Conservation (phyloP, 2,329 filamentous ascomycete genomes). For the Aureobasidium uvarum region DNA sequence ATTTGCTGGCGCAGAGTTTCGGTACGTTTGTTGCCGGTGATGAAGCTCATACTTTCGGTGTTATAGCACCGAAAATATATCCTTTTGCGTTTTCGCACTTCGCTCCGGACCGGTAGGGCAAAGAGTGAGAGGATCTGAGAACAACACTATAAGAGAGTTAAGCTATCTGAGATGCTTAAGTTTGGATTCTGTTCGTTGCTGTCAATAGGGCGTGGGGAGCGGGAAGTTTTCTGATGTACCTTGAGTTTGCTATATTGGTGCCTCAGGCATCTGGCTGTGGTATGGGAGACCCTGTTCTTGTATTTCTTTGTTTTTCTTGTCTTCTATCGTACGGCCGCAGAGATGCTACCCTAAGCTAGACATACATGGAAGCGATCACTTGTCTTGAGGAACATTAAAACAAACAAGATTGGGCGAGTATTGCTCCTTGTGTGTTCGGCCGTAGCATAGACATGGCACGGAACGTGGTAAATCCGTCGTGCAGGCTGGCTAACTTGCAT, state of each 20-base stretch:
- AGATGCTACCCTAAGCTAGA: not conserved
- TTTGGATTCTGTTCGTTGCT: not conserved
- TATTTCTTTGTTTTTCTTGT: no score
- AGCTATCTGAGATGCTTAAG: not conserved
- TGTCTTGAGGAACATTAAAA: not conserved
- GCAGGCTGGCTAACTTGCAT: not conserved
- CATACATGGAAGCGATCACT: not conserved
- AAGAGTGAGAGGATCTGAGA: not conserved
- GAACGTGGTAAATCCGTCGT: not conserved
- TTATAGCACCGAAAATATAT: not conserved
- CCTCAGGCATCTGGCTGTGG: not conserved
- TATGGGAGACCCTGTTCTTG: not conserved
- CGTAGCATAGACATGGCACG: not conserved
- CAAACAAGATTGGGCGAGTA: not conserved
- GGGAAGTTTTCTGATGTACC: conserved; percentile 2
- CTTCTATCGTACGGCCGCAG: not conserved
- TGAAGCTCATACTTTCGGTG: conserved; percentile 10
- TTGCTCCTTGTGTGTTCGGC: not conserved
- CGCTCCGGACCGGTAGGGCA: not conserved
- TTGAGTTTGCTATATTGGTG: not conserved
- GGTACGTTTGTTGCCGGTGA: not conserved
- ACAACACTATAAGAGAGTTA: not conserved
- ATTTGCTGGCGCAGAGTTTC: conserved; percentile 9
- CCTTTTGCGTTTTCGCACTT: conserved; percentile 2
- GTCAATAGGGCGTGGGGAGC: not conserved